Evolutionary conservation across 208 protist species (phyloP), one percentile per base, ranked within the genome.

Genomic region (Leishmania guyanensis): DNA sequence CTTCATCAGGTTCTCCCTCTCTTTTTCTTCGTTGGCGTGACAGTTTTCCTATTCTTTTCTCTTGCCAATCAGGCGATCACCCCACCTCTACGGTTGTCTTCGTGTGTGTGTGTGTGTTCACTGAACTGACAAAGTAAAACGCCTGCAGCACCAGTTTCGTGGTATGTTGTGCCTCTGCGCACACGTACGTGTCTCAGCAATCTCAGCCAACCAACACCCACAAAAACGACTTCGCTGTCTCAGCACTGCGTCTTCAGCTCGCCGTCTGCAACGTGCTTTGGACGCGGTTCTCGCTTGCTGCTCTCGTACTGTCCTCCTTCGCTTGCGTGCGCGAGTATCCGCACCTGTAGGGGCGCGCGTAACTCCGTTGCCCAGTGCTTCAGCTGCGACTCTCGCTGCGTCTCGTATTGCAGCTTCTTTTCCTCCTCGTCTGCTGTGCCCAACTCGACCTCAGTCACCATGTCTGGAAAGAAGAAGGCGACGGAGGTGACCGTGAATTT

Each of bases 401-500:
- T 56, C 46, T 54, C 48, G 43, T 17, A 75, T 50, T 48, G 70
- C 70, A 50, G 70, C n/a, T 29, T 56, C 70, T 22, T 75, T 56
- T 75, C 48, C 48, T 56, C 48, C 33, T 75, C 70, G 70, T 56
- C 26, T 56, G 70, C 33, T 33, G 46, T 12, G 70, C 56, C 12
- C 70, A 75, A 20, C 26, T 56, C 48, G 14, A 56, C 46, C 22
- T 22, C 70, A 58, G 43, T 50, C 50, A 82, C 60, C 64, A 79
- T 88, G 84, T 87, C 81, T 20, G 79, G 69, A 50, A 95, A 95
- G 84, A 95, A 93, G 86, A 95, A 93, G 84, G 60, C 12, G 33
- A 33, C 76, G 60, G 79, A 73, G 54, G 75, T 84, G 46, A 77
- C 81, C 20, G 90, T 95, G 72, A 89, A 95, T 71, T 80, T 96